Evolutionary conservation across 305 asterid species (phyloP).

Genomic region (Coffea humblotiana): DNA sequence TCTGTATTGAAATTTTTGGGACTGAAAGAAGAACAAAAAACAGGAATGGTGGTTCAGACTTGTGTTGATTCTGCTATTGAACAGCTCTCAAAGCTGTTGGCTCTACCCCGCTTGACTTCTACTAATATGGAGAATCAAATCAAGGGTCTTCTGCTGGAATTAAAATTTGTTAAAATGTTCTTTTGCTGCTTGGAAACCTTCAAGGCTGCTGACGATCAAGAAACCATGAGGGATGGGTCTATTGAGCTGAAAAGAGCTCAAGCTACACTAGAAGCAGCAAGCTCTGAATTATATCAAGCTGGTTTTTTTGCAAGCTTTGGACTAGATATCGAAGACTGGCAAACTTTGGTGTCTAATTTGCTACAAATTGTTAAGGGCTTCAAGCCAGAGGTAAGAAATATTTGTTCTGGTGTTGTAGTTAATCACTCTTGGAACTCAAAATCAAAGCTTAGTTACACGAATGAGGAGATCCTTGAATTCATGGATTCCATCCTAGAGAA

Average conservation of each 20-base stretch:
- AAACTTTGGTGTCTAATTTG: not conserved
- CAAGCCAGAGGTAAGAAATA: not conserved
- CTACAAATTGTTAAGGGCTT: not conserved
- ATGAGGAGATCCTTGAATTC: slow-evolving; percentile 1
- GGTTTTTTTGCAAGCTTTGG: too few species aligned
- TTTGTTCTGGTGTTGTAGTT: not conserved
- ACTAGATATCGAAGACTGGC: not conserved
- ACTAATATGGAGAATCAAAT: slow-evolving; percentile 47
- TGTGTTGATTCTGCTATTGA: not conserved
- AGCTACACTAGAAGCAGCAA: not conserved
- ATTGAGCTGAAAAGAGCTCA: not conserved
- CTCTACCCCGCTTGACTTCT: not conserved
- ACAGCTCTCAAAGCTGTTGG: not conserved
- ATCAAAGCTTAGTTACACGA: not conserved
- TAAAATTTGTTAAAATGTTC: not conserved
- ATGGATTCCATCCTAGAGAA: not conserved
- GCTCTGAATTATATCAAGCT: too few species aligned
- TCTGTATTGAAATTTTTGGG: too few species aligned
- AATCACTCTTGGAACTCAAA: not conserved
- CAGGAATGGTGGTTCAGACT: too few species aligned
- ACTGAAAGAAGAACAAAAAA: too few species aligned
- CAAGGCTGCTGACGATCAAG: not conserved
- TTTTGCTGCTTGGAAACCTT: not conserved
- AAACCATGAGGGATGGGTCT: not conserved
- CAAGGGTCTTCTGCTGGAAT: not conserved